A percentile compares a stretch with the other conserved stretches of the same genome.
Conservation (phyloP, 2,329 filamentous ascomycete species). For the Aspergillaceae sp. region DNA sequence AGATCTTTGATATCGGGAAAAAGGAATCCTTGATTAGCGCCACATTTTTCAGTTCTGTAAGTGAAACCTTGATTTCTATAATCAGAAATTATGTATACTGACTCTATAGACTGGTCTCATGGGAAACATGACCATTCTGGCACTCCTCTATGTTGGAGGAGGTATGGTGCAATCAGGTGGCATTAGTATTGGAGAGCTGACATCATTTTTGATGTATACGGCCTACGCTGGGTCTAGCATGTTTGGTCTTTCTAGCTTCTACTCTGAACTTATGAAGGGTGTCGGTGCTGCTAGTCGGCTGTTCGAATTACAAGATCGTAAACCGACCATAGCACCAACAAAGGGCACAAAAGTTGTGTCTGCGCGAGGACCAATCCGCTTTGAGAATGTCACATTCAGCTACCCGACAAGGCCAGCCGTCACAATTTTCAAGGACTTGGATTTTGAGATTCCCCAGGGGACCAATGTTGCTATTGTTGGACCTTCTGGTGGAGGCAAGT, state of each 20-base stretch:
- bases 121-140: conserved; percentile 92
- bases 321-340: conserved; percentile 79
- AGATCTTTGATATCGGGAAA: conserved; percentile 82
- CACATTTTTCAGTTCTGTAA: conserved; percentile 67
- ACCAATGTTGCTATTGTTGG: conserved; percentile 95
- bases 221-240: conserved; percentile 78
- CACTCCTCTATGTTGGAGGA: conserved; percentile 81
- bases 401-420: conserved; percentile 93
- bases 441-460: conserved; percentile 85
- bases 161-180: conserved; percentile 78
- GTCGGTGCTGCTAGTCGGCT: conserved; percentile 92
- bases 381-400: conserved; percentile 75
- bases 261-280: conserved; percentile 98
- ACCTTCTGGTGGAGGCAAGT: conserved; percentile 91
- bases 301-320: conserved; percentile 89
- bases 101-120: conserved; percentile 66
- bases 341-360: conserved; percentile 69
- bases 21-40: conserved; percentile 81
- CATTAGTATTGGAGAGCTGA: conserved; percentile 85
- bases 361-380: conserved; percentile 80
- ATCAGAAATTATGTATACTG: conserved; percentile 3
- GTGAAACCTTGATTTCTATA: conserved; percentile 9
- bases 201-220: conserved; percentile 97
- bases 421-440: conserved; percentile 76
- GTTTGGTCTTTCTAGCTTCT: conserved; percentile 91